Evolutionary conservation across 2,329 filamentous ascomycete species (phyloP).

Genomic region (Sporothrix brunneoviolacea): DNA sequence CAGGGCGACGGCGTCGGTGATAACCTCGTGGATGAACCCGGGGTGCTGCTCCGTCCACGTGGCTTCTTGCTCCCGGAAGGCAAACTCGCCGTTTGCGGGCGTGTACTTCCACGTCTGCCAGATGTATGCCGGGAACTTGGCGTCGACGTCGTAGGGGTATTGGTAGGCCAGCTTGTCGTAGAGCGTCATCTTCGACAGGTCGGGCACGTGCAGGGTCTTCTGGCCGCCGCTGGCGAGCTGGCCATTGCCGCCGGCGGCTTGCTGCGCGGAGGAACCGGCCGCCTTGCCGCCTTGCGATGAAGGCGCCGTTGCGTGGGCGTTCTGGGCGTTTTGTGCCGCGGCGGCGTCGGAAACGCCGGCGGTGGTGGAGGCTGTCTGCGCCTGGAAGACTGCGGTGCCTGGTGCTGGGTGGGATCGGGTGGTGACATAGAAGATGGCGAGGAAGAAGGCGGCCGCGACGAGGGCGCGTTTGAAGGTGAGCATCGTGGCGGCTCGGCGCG

Average conservation of each 20-base stretch:
- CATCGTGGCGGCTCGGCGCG: conserved; percentile 45
- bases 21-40: conserved; percentile 90
- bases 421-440: conserved; percentile 64
- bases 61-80: conserved; percentile 75
- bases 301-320: conserved; percentile 19
- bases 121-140: conserved; percentile 93
- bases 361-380: conserved; percentile 23
- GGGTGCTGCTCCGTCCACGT: conserved; percentile 86
- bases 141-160: conserved; percentile 83
- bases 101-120: conserved; percentile 98
- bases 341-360: conserved; percentile 28
- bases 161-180: conserved; percentile 82
- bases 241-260: conserved; percentile 20
- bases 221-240: conserved; percentile 31
- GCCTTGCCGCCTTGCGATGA: background rate
- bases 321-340: background rate
- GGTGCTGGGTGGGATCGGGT: conserved; percentile 48
- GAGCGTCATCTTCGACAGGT: conserved; percentile 65
- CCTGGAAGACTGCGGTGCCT: conserved; percentile 4
- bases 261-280: conserved; percentile 14
- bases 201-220: conserved; percentile 56
- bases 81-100: conserved; percentile 69
- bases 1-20: conserved; percentile 81
- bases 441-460: conserved; percentile 60
- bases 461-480: conserved; percentile 72